Evolutionary conservation across 2,329 filamentous ascomycete species (phyloP), one percentile per base, ranked within the genome.

Genomic region (Penicillium italicum): DNA sequence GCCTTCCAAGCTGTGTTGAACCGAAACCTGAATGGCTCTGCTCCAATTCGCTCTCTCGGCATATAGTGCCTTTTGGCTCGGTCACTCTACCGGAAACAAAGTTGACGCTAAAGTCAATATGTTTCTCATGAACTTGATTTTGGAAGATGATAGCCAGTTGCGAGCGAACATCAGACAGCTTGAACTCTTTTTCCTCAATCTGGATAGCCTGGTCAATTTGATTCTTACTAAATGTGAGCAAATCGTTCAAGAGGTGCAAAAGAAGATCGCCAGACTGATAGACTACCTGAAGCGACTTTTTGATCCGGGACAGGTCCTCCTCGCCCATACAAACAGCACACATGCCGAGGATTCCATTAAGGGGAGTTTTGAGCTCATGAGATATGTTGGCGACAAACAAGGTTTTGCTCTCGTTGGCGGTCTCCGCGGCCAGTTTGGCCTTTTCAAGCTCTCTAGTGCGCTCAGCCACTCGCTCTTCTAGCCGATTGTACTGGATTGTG

Each of bases 341-440:
- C 88, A 97, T 94, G 56, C 92, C 92, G 59, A 97, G 76, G 53
- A 97, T 96, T 3, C 91, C 92, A 69, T 97, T 97, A 12, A 97
- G 76, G 0, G 92, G 92, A 1, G 92, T 96, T 72, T 96, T 95
- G 26, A 97, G 80, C 72, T 96, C 84, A 62, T 86, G 81, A 1
- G 65, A 84, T 42, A 96, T 95, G 65, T 96, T 96, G n/a, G 92
- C 92, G 61, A 97, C 96, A 74, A 97, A 97, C 5, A 96, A 76
- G 0, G 92, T 96, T 76, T 97, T 97, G 79, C 90, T 95, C 74
- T 96, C 90, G 66, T 96, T 97, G 4, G 92, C 92, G n/a, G 90
- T 89, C 72, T 96, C 92, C 1, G 92, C 92, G 1, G 91, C 90
- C 75, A 91, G 90, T 72, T 96, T 96, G 76, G 88, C 95, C 58